Evolutionary conservation across 371 early-diverging fungal species (phyloP), one percentile per base, ranked within the genome.

Genomic region (Apophysomyces ossiformis): DNA sequence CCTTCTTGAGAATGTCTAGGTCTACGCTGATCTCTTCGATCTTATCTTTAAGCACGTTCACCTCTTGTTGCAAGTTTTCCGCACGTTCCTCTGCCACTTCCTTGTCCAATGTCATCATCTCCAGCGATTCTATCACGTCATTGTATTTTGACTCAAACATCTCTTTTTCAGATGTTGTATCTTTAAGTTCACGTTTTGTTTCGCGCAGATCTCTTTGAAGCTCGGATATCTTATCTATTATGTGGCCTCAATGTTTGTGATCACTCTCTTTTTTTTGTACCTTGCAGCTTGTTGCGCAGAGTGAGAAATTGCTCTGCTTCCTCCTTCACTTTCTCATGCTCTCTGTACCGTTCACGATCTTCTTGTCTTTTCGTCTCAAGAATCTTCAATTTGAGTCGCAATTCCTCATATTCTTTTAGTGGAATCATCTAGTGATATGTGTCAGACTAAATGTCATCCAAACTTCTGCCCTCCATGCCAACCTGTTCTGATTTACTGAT

Each of bases 11-110:
- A 7, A 95, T 88, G 66, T 90, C 89, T 47, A 93, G 59, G 68
- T 89, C 89, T 15, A 92, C 81, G 39, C 77, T 79, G 57, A 94
- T 81, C 67, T 96, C 97, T 39, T 90, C 95, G 4, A 93, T 78
- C 66, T 87, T 87, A 64, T 96, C 95, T 66, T 92, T 92, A 15
- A 93, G 72, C 37, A 82, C 69, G 44, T 82, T 79, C 1, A 89
- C 81, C 69, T 96, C 95, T 37, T 89, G 89, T 66, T 89, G 86
- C 65, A 94, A 59, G 35, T 86, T 75, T 50, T 96, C 96, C 11
- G 92, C 91, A 18, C 85, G 81, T 69, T 96, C 96, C 63, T 95
- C 96, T 1, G 95, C 96, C 76, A 95, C 87, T 74, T 97, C 96
- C 72, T 93, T 93, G 74, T 97, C 96, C 21, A 97, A 68, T 3